phyloP scores from a whole-genome alignment of 352 stramenopile genomes.

The Phytopythium boreale region DNA sequence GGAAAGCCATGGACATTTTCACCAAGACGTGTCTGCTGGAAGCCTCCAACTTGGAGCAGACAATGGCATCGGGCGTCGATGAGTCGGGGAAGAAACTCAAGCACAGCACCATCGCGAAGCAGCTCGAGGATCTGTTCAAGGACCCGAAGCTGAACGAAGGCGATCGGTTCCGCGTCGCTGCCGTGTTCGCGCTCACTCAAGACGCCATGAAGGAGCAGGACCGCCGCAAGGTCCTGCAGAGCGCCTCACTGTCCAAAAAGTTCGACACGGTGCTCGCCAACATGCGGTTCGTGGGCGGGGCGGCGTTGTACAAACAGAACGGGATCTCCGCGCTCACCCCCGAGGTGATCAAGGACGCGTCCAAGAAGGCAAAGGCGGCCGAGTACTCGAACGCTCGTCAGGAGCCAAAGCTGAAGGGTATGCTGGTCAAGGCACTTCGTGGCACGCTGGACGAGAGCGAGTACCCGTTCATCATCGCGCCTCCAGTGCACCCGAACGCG shows the following conservation, averaged over 20 bases:
- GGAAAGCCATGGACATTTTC: conserved; percentile 94
- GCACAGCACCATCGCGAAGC: conserved; percentile 72
- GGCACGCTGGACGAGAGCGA: conserved; percentile 60
- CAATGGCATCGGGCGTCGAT: conserved; percentile 92
- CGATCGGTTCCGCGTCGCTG: conserved; percentile 89
- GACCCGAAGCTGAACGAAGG: conserved; percentile 71
- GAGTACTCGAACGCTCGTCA: conserved; percentile 83
- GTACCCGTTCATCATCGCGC: conserved; percentile 83
- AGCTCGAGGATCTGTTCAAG: conserved; percentile 88
- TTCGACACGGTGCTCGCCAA: conserved; percentile 64
- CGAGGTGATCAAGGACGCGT: conserved; percentile 65
- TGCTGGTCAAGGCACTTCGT: conserved; percentile 58
- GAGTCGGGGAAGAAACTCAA: conserved; percentile 92
- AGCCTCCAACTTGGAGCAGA: conserved; percentile 94
- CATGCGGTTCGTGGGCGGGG: conserved; percentile 53
- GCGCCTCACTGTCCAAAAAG: conserved; percentile 76
- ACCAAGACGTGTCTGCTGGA: conserved; percentile 86
- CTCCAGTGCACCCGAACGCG: conserved; percentile 35
- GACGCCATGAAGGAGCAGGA: conserved; percentile 85
- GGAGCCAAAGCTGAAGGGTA: conserved; percentile 66
- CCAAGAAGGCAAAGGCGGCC: conserved; percentile 54
- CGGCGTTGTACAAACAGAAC: conserved; percentile 62
- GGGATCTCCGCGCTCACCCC: conserved; percentile 45
- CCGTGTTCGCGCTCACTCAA: conserved; percentile 94
- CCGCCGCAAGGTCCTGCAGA: conserved; percentile 80